A percentile compares a stretch with the other conserved stretches of the same genome.
phyloP scores from a whole-genome alignment of 1,284 basidiomycete genomes.

The Pterulicium gracile region DNA sequence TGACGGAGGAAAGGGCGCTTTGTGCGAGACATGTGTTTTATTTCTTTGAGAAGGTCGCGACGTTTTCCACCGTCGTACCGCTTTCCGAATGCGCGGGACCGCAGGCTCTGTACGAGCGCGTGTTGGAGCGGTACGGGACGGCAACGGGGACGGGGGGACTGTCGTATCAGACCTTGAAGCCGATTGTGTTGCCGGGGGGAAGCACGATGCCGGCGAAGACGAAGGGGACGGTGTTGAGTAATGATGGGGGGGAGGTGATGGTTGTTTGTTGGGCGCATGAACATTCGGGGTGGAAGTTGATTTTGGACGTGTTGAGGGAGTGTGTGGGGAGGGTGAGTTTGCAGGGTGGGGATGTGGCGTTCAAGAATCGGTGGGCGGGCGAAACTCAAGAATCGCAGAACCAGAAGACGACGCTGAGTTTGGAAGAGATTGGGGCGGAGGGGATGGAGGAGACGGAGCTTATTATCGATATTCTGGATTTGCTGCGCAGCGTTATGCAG shows the following conservation, averaged over 20 bases:
- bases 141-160: slow-evolving; percentile 38
- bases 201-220: slow-evolving; percentile 57
- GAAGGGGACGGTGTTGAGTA: slow-evolving; percentile 59
- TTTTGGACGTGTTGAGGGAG: slow-evolving; percentile 67
- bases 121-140: slow-evolving; percentile 47
- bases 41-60: slow-evolving; percentile 63
- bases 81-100: slow-evolving; percentile 44
- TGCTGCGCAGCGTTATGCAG: slow-evolving; percentile 66
- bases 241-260: slow-evolving; percentile 59
- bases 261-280: slow-evolving; percentile 75
- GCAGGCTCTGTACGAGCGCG: slow-evolving; percentile 59
- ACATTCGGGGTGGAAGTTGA: slow-evolving; percentile 75
- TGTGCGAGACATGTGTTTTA: slow-evolving; percentile 63
- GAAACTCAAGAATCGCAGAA: slow-evolving; percentile 21
- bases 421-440: slow-evolving; percentile 61
- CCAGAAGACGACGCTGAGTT: slow-evolving; percentile 33
- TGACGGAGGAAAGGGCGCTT: slow-evolving; percentile 33
- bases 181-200: slow-evolving; percentile 68
- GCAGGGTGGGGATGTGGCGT: slow-evolving; percentile 30
- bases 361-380: slow-evolving; percentile 40
- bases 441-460: slow-evolving; percentile 44
- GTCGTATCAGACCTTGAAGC: slow-evolving; percentile 54
- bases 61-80: slow-evolving; percentile 68
- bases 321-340: slow-evolving; percentile 51
- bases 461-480: slow-evolving; percentile 67